Percentiles rank a stretch among this genome's conserved stretches.
Evolutionary conservation across 2,329 filamentous ascomycete genomes (phyloP).

Genomic region (Phoma sp.): DNA sequence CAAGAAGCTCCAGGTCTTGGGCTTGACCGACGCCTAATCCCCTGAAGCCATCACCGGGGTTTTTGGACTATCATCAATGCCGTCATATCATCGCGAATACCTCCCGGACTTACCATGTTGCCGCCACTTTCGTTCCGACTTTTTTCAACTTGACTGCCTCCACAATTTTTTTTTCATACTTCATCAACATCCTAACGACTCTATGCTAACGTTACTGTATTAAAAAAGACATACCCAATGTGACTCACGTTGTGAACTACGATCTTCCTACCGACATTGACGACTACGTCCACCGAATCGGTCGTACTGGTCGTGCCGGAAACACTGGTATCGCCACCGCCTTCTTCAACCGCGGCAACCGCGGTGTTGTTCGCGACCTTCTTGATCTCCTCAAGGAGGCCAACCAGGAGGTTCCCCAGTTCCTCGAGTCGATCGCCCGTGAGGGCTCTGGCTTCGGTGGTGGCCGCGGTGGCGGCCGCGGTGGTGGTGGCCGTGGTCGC

Average conservation of each 20-base stretch:
- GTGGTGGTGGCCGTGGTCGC: conserved; percentile 74
- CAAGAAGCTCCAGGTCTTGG: too few relatives aligned
- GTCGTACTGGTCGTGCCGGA: conserved; percentile 99
- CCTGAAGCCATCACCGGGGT: too few relatives aligned
- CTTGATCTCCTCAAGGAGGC: conserved; percentile 98
- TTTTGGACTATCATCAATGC: too few relatives aligned
- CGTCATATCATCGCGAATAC: too few relatives aligned
- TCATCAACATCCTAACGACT: too few relatives aligned
- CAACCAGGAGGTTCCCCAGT: conserved; percentile 92
- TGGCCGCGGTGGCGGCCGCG: conserved; percentile 70
- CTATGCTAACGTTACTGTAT: too few relatives aligned
- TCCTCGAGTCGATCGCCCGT: conserved; percentile 96
- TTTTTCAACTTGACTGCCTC: background rate
- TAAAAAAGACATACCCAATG: conserved; percentile 85
- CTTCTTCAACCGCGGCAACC: conserved; percentile 99
- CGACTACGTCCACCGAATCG: conserved; percentile 98
- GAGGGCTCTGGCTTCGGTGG: conserved; percentile 86
- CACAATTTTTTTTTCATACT: background rate
- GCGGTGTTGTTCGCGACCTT: conserved; percentile 94
- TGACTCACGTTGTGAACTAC: conserved; percentile 98
- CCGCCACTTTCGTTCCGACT: too few relatives aligned
- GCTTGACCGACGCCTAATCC: too few relatives aligned
- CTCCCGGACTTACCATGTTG: too few relatives aligned
- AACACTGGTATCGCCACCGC: conserved; percentile 98
- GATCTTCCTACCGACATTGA: conserved; percentile 99